These are phyloP conservation scores for Diutina pseudorugosa DNA, from an alignment of 1,139 yeast species.

Conservation along the genomic window DNA sequence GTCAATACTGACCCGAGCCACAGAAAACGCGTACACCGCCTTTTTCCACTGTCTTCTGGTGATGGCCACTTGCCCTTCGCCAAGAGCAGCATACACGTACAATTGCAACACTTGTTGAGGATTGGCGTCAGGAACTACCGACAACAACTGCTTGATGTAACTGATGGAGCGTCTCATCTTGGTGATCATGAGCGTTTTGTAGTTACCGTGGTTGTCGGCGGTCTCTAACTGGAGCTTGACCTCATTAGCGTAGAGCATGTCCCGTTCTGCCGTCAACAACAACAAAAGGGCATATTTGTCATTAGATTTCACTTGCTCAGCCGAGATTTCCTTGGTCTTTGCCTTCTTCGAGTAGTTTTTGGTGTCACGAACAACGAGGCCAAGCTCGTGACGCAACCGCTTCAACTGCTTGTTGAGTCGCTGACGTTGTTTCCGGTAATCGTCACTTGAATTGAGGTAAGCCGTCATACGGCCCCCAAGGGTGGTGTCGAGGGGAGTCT, in stretches of 20 bases:
- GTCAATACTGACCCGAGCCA: conserved; percentile 52
- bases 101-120: conserved; percentile 35
- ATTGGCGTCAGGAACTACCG: not conserved
- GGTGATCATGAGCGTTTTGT: conserved; percentile 45
- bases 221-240: conserved; percentile 46
- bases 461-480: conserved; percentile 37
- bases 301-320: conserved; percentile 36
- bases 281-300: conserved; percentile 34
- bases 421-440: conserved; percentile 37
- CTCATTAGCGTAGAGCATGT: conserved; percentile 57
- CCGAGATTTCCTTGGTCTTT: conserved; percentile 26
- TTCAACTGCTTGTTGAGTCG: conserved; percentile 35
- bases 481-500: conserved; percentile 28
- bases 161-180: conserved; percentile 55
- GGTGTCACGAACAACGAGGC: conserved; percentile 46
- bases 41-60: conserved; percentile 46
- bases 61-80: conserved; percentile 48
- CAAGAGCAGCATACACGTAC: conserved; percentile 45
- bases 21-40: conserved; percentile 41
- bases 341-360: conserved; percentile 37
- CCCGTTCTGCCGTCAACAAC: conserved; percentile 53
- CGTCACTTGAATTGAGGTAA: conserved; percentile 38
- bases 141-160: conserved; percentile 30
- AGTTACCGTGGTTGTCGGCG: conserved; percentile 26
- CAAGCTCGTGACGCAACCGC: conserved; percentile 44